Percentiles rank a stretch among this genome's conserved stretches.
Evolutionary conservation across 495 filamentous ascomycete species (phyloP).

Genomic region (Usnea hakonensis): DNA sequence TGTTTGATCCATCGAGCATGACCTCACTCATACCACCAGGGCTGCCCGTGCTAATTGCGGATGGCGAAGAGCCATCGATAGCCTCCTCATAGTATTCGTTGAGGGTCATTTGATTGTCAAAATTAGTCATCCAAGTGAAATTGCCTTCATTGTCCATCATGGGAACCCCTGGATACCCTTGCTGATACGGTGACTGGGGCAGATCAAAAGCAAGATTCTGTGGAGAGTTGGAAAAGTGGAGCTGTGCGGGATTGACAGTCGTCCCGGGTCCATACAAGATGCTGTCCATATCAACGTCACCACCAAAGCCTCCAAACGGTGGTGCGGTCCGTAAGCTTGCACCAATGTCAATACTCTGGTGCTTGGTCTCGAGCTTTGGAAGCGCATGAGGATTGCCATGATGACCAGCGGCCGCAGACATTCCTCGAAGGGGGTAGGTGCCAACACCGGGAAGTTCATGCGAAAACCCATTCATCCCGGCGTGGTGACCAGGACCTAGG

Average conservation of each 20-base stretch:
- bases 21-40: constrained; percentile 88
- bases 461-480: constrained; percentile 58
- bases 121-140: constrained; percentile 81
- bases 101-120: constrained; percentile 69
- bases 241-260: constrained; percentile 92
- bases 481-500: constrained; percentile 51
- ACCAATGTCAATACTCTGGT: constrained; percentile 53
- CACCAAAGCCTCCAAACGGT: constrained; percentile 57
- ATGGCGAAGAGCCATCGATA: constrained; percentile 89
- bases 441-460: constrained; percentile 57
- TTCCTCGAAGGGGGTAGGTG: constrained; percentile 59
- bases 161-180: constrained; percentile 53
- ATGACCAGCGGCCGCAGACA: constrained; percentile 58
- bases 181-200: constrained; percentile 64
- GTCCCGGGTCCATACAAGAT: constrained; percentile 59
- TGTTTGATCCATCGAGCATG: constrained; percentile 75
- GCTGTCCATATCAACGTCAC: constrained; percentile 68
- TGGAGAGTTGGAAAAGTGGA: constrained; percentile 85
- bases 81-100: constrained; percentile 61
- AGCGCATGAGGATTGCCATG: constrained; percentile 59
- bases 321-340: constrained; percentile 74
- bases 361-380: constrained; percentile 76
- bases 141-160: constrained; percentile 65
- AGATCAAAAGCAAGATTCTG: constrained; percentile 59
- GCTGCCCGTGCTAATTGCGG: constrained; percentile 85